These are phyloP conservation scores for Salicornia ramosissima DNA, from an alignment of 148 eudicot genomes.

Conservation along the genomic window DNA sequence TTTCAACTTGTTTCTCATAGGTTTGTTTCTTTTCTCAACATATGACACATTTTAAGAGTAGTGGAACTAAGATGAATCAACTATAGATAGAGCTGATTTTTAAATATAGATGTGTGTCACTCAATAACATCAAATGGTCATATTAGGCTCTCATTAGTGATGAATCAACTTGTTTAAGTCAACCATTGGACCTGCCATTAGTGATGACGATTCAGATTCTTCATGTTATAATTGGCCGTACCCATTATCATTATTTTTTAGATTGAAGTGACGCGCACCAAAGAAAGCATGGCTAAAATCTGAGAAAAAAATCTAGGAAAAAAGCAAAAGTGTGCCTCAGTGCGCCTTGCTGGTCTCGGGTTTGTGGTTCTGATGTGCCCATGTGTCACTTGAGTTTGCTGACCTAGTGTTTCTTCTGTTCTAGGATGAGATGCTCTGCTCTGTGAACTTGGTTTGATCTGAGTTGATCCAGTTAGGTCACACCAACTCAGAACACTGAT, in stretches of 20 bases:
- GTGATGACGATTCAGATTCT: too few relatives aligned
- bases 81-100: not conserved
- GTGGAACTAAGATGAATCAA: not conserved
- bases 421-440: not conserved
- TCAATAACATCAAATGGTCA: not conserved
- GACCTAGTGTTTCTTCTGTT: not conserved
- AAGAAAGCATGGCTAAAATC: too few relatives aligned
- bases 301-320: too few relatives aligned
- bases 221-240: not conserved
- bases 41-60: not conserved
- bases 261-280: too few relatives aligned
- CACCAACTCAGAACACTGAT: not conserved
- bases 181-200: not conserved
- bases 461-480: not conserved
- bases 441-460: not conserved
- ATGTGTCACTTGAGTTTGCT: too few relatives aligned
- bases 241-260: not conserved
- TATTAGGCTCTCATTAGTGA: not conserved
- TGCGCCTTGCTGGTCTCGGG: not conserved
- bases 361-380: not conserved
- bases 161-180: not conserved
- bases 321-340: too few relatives aligned
- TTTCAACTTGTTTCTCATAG: not conserved
- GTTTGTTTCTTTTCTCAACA: not conserved
- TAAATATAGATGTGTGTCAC: not conserved